Evolutionary conservation across 331 rosid species (phyloP).

Genomic region (Acacia concinna): DNA sequence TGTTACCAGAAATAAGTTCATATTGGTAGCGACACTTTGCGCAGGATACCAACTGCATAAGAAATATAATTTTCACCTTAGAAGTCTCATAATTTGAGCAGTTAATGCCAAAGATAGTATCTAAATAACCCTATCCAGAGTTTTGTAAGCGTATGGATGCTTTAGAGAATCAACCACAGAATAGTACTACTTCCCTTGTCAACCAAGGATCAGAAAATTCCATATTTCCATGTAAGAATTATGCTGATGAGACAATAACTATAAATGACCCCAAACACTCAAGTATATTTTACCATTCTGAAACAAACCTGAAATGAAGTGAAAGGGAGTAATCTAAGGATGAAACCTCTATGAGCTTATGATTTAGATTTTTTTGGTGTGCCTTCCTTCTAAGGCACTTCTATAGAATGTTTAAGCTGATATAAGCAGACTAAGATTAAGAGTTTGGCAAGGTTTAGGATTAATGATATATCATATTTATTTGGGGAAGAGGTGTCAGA

Average conservation of each 20-base stretch:
- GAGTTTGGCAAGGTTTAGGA: slow-evolving; percentile 18
- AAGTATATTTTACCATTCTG: neutral
- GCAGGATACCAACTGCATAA: slow-evolving; percentile 83
- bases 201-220: slow-evolving; percentile 15
- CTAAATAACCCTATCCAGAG: slow-evolving; percentile 10
- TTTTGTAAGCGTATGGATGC: neutral
- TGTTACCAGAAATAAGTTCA: slow-evolving; percentile 84
- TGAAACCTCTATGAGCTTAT: neutral
- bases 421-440: slow-evolving; percentile 11
- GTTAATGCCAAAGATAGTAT: slow-evolving; percentile 14
- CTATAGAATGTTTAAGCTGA: slow-evolving; percentile 1
- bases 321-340: slow-evolving; percentile 17
- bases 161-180: neutral
- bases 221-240: slow-evolving; percentile 3
- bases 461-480: neutral
- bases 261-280: neutral
- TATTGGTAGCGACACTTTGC: slow-evolving; percentile 91
- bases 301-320: slow-evolving; percentile 6
- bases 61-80: slow-evolving; percentile 24
- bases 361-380: neutral
- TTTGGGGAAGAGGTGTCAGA: neutral
- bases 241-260: slow-evolving; percentile 4
- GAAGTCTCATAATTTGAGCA: slow-evolving; percentile 13
- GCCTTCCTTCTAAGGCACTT: neutral
- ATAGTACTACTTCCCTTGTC: slow-evolving; percentile 16